phyloP scores from a whole-genome alignment of 1,139 yeast genomes.

The Candida sojae region DNA sequence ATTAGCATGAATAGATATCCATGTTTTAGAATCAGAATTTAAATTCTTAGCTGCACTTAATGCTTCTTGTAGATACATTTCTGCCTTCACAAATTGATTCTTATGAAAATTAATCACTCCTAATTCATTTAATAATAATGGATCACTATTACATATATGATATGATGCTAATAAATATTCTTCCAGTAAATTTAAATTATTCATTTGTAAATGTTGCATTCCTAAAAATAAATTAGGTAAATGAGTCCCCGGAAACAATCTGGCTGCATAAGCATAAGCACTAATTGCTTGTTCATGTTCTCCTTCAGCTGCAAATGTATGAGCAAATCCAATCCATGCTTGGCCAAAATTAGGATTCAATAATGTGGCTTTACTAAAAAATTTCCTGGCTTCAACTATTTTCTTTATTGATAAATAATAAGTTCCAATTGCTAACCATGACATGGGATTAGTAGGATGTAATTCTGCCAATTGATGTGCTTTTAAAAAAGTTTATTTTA shows the following conservation, averaged over 20 bases:
- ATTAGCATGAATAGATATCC: conserved; percentile 86
- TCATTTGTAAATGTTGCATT: conserved; percentile 92
- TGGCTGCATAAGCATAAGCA: conserved; percentile 94
- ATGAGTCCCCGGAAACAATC: conserved; percentile 93
- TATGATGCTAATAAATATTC: conserved; percentile 81
- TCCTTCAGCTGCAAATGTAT: conserved; percentile 95
- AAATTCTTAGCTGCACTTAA: conserved; percentile 66
- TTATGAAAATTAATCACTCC: conserved; percentile 89
- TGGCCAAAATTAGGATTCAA: conserved; percentile 89
- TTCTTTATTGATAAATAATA: conserved; percentile 80
- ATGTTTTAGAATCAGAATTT: conserved; percentile 79
- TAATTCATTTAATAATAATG: conserved; percentile 82
- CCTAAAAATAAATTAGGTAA: conserved; percentile 89
- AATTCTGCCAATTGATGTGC: conserved; percentile 88
- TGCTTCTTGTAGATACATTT: conserved; percentile 71
- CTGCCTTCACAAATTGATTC: conserved; percentile 68
- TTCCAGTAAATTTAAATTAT: conserved; percentile 78
- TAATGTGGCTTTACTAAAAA: conserved; percentile 86
- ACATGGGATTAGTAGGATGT: conserved; percentile 78
- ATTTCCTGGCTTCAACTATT: conserved; percentile 80
- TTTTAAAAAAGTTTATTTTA: conserved; percentile 72
- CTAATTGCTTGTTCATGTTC: conserved; percentile 98
- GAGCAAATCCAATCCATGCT: conserved; percentile 99
- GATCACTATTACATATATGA: conserved; percentile 81
- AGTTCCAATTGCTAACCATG: conserved; percentile 93